Conservation (phyloP, 257 asterid genomes). For the Pogostemon cablin region DNA sequence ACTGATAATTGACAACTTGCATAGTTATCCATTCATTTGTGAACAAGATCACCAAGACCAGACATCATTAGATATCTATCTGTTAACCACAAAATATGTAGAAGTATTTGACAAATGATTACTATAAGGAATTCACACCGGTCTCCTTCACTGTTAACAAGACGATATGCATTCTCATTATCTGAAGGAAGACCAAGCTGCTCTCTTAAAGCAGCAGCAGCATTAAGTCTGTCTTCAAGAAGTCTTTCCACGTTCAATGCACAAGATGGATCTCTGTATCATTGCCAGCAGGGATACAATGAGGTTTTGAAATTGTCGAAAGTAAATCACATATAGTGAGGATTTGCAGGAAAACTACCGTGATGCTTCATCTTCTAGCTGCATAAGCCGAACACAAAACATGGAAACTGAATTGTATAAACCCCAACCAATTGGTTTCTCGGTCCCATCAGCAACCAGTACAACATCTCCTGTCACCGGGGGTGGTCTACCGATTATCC, state of each 20-base stretch:
- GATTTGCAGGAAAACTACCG: conserved; percentile 39
- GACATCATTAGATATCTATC: neutral
- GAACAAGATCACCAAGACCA: neutral
- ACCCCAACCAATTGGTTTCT: conserved; percentile 97
- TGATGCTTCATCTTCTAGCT: conserved; percentile 81
- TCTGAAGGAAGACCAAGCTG: conserved; percentile 78
- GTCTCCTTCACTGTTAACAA: conserved; percentile 96
- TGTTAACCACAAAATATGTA: neutral
- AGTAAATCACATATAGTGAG: conserved; percentile 13
- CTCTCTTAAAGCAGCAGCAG: conserved; percentile 70
- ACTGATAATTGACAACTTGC: conserved; percentile 3
- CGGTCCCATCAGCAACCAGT: conserved; percentile 84
- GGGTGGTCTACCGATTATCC: conserved; percentile 89
- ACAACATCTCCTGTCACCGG: conserved; percentile 89
- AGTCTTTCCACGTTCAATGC: conserved; percentile 65
- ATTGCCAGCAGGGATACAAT: conserved; percentile 20
- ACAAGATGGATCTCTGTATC: conserved; percentile 73
- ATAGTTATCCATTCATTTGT: neutral
- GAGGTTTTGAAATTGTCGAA: conserved; percentile 21
- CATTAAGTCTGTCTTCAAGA: conserved; percentile 66
- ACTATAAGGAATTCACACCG: conserved; percentile 48
- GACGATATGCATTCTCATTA: conserved; percentile 81
- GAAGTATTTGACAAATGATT: neutral
- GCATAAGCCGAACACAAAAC: conserved; percentile 98
- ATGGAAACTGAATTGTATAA: conserved; percentile 86